Evolutionary conservation across 768 basidiomycete genomes (phyloP).

Genomic region (Calocybe cyanea): DNA sequence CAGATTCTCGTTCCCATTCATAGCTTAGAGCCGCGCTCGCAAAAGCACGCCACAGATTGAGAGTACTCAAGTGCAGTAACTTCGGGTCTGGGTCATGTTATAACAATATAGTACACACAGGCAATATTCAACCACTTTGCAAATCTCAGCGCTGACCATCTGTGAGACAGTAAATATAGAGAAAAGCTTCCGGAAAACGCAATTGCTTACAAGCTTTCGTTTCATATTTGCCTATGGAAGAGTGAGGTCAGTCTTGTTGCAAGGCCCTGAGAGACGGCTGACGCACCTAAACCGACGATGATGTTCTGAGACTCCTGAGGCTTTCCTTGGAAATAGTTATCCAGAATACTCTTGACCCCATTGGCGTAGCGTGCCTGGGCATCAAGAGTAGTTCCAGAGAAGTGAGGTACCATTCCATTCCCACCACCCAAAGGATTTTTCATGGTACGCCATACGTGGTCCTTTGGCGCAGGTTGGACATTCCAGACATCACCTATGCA

Average conservation of each 20-base stretch:
- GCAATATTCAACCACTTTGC: background rate
- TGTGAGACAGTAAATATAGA: conserved; percentile 16
- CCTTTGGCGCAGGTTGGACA: conserved; percentile 80
- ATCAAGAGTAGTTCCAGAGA: conserved; percentile 86
- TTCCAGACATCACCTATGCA: conserved; percentile 71
- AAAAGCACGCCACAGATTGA: too few relatives aligned
- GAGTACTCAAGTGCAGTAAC: too few relatives aligned
- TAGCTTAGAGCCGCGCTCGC: too few relatives aligned
- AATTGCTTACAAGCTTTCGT: conserved; percentile 38
- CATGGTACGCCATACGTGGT: conserved; percentile 83
- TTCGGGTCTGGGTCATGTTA: background rate
- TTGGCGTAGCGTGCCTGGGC: conserved; percentile 84
- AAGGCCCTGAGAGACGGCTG: conserved; percentile 8
- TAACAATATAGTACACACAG: background rate
- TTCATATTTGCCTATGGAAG: conserved; percentile 35
- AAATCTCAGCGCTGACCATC: conserved; percentile 49
- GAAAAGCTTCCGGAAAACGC: background rate
- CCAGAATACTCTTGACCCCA: conserved; percentile 66
- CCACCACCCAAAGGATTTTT: conserved; percentile 81
- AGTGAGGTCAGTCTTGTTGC: background rate
- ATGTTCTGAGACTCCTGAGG: conserved; percentile 76
- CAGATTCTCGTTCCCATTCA: too few relatives aligned
- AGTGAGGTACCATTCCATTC: conserved; percentile 88
- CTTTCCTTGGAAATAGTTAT: conserved; percentile 61
- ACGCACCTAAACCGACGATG: conserved; percentile 69